A percentile compares a stretch with the other conserved stretches of the same genome.
These are phyloP conservation scores for Suillus plorans DNA, from an alignment of 768 basidiomycete species.

Conservation along the genomic window DNA sequence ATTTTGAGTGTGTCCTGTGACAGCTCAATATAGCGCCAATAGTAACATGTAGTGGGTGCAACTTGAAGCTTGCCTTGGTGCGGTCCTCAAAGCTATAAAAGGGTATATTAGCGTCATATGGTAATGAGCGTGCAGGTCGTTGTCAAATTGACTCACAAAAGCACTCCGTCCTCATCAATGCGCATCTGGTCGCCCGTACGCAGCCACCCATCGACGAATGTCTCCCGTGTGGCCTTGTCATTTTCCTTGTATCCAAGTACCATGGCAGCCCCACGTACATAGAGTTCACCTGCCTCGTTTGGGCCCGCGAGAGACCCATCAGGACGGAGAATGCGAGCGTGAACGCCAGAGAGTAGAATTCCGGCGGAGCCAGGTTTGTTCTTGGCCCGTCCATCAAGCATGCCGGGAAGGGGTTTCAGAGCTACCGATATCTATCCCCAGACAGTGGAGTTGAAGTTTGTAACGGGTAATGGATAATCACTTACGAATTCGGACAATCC, in stretches of 20 bases:
- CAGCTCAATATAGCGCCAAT: not conserved
- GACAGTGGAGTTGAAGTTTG: not conserved
- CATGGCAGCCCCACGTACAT: constrained; percentile 48
- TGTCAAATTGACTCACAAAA: constrained; percentile 45
- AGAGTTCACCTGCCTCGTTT: constrained; percentile 64
- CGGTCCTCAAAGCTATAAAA: constrained; percentile 59
- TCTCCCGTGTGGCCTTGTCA: constrained; percentile 56
- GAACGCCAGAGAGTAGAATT: constrained; percentile 55
- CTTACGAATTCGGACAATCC: constrained; percentile 62
- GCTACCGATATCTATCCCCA: constrained; percentile 13
- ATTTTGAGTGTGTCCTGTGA: constrained; percentile 69
- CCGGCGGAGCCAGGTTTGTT: constrained; percentile 43
- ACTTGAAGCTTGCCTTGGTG: constrained; percentile 53
- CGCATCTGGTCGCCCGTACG: constrained; percentile 64
- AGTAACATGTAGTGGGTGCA: constrained; percentile 16
- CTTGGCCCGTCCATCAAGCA: constrained; percentile 38
- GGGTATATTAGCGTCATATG: not conserved
- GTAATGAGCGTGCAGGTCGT: not conserved
- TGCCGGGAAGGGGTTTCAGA: constrained; percentile 38
- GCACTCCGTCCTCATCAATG: constrained; percentile 51
- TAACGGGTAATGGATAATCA: not conserved
- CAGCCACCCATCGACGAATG: constrained; percentile 68
- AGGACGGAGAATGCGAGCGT: constrained; percentile 52
- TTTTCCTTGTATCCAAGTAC: constrained; percentile 67
- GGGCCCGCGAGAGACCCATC: constrained; percentile 51